Percentiles rank a stretch among this genome's conserved stretches.
phyloP scores from a whole-genome alignment of 1,284 basidiomycete genomes.

The Caloboletus inedulis region DNA sequence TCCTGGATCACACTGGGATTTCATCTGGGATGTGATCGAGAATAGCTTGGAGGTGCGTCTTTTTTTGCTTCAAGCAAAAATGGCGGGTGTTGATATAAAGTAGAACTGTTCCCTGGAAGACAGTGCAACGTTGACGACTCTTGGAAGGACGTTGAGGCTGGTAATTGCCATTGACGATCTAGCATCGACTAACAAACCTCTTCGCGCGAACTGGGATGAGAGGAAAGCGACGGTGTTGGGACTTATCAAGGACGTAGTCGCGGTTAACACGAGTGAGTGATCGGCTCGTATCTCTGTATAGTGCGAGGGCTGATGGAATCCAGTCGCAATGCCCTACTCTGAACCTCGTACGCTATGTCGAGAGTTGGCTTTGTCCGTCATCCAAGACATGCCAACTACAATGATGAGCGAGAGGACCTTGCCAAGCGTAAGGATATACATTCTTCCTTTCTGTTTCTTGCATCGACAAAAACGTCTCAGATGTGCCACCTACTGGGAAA shows the following conservation, averaged over 20 bases:
- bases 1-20: slow-evolving; percentile 87
- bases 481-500: slow-evolving; percentile 76
- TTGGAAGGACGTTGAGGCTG: slow-evolving; percentile 70
- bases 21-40: slow-evolving; percentile 88
- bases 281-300: background rate
- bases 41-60: slow-evolving; percentile 77
- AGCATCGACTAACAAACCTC: slow-evolving; percentile 65
- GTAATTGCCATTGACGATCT: slow-evolving; percentile 72
- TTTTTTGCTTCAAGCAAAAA: background rate
- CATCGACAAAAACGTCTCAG: slow-evolving; percentile 37
- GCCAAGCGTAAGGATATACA: slow-evolving; percentile 45
- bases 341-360: slow-evolving; percentile 68
- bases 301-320: background rate
- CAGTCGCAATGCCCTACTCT: slow-evolving; percentile 38
- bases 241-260: slow-evolving; percentile 58
- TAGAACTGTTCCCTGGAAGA: slow-evolving; percentile 67
- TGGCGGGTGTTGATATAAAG: background rate
- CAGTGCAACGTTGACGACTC: slow-evolving; percentile 52
- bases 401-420: slow-evolving; percentile 67
- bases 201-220: slow-evolving; percentile 69
- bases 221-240: slow-evolving; percentile 53
- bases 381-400: slow-evolving; percentile 62
- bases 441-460: background rate
- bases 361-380: slow-evolving; percentile 61
- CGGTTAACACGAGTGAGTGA: slow-evolving; percentile 46